These are phyloP conservation scores for Fusarium sp. DNA, from an alignment of 2,329 filamentous ascomycete species.

Conservation along the genomic window DNA sequence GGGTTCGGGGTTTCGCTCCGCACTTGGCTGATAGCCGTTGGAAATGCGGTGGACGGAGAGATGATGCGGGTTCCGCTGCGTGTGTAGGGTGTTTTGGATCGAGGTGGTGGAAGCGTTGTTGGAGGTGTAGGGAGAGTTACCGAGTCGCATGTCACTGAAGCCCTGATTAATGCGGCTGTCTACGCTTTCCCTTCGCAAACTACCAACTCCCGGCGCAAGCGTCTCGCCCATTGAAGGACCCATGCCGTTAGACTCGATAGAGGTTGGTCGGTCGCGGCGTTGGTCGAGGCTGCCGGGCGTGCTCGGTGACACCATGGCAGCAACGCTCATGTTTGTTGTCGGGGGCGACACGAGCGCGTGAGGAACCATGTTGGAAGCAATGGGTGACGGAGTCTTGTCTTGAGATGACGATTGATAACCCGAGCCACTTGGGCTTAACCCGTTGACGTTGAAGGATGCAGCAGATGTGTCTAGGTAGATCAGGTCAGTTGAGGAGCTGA, in stretches of 20 bases:
- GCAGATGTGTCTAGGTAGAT: constrained; percentile 55
- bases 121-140: constrained; percentile 79
- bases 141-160: constrained; percentile 79
- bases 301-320: constrained; percentile 76
- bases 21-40: constrained; percentile 75
- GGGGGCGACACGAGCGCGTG: constrained; percentile 70
- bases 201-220: constrained; percentile 57
- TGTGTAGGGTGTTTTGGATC: constrained; percentile 79
- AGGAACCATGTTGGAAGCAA: constrained; percentile 65
- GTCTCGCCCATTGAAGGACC: constrained; percentile 54
- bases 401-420: constrained; percentile 66
- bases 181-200: constrained; percentile 81
- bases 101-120: constrained; percentile 84
- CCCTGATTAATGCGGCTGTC: constrained; percentile 84
- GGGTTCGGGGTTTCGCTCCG: constrained; percentile 70
- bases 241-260: constrained; percentile 53
- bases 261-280: constrained; percentile 61
- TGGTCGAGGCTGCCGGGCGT: constrained; percentile 60
- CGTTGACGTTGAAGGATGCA: constrained; percentile 57
- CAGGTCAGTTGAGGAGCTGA: constrained; percentile 36
- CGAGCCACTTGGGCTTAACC: constrained; percentile 60
- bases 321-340: constrained; percentile 75
- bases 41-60: constrained; percentile 73
- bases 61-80: constrained; percentile 74
- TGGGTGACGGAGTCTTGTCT: constrained; percentile 76